Evolutionary conservation across 73 alveolate species (phyloP), one percentile per base, ranked within the genome.

Genomic region (Breviolum minutum): DNA sequence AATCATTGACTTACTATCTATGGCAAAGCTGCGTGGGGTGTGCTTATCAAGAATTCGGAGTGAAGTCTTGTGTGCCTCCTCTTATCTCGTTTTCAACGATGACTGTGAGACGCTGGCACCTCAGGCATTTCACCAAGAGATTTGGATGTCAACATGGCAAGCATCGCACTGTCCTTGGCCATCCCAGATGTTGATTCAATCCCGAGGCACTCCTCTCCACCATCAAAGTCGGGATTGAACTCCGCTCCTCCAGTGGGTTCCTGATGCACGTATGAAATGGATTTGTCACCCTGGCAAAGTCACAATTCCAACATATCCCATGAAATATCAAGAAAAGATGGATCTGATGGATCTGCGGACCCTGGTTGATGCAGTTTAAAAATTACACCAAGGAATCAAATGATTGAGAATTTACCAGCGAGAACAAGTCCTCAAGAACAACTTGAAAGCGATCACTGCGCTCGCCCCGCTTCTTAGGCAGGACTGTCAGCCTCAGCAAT

Each of bases 381-480:
- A 40, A 40, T 40, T 40, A 8, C 81, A 71, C 40, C 29, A 71
- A 8, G 81, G 81, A 0, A 6, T 8, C 81, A 20, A 71, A 8
- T 30, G 29, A 71, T 71, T 71, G 81, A 71, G 29, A 70, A 71
- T 71, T 48, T 30, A 71, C 62, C 60, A 17, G 32, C 89, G 74
- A 66, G 74, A 11, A 17, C 64, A 54, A 6, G n/a, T 60, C 98
- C 88, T 92, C 98, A 19, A 92, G 68, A 8, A 92, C 98, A 7
- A 92, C 90, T n/a, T 92, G 98, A 60, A 92, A 92, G 80, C 90
- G 98, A 76, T 92, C 98, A 40, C 90, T 77, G 70, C 98, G 90
- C 91, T 92, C 98, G 24, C 98, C 98, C 8, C 88, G 54, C 98
- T 92, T 77, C 90, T 92, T 92, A 8, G 98, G 98, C 68, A 92